phyloP scores from a whole-genome alignment of 2,329 filamentous ascomycete genomes.

The Pseudogymnoascus sp. region DNA sequence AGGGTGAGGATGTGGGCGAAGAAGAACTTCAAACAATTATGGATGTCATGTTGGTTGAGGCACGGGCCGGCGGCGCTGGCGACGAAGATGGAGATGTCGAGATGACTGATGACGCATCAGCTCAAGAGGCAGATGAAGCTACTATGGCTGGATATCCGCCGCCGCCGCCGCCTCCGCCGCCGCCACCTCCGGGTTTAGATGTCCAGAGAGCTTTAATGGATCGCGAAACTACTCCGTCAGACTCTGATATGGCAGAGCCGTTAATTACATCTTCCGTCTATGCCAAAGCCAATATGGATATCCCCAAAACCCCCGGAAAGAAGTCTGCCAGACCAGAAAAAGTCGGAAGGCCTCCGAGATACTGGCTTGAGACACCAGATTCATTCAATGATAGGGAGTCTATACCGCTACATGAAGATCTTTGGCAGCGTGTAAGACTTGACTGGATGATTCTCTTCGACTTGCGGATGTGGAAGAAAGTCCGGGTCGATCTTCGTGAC shows the following conservation, averaged over 20 bases:
- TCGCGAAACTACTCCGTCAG: slow-evolving; percentile 60
- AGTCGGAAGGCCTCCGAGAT: slow-evolving; percentile 48
- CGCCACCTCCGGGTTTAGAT: slow-evolving; percentile 35
- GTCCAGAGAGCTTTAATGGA: slow-evolving; percentile 42
- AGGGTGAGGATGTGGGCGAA: slow-evolving; percentile 27
- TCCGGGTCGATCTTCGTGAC: slow-evolving; percentile 81
- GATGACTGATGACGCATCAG: slow-evolving; percentile 46
- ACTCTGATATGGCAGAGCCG: slow-evolving; percentile 65
- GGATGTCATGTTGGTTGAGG: slow-evolving; percentile 51
- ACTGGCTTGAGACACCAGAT: slow-evolving; percentile 79
- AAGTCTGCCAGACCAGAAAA: slow-evolving; percentile 33
- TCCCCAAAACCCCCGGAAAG: slow-evolving; percentile 72
- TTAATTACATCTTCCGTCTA: slow-evolving; percentile 55
- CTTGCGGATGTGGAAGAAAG: slow-evolving; percentile 91
- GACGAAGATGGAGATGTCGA: slow-evolving; percentile 37
- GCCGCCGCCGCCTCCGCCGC: slow-evolving; percentile 56
- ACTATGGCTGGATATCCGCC: slow-evolving; percentile 69
- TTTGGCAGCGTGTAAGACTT: slow-evolving; percentile 80
- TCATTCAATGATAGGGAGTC: slow-evolving; percentile 57
- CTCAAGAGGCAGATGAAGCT: slow-evolving; percentile 68
- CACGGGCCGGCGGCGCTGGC: slow-evolving; percentile 36
- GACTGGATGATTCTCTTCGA: slow-evolving; percentile 96
- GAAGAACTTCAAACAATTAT: slow-evolving; percentile 13
- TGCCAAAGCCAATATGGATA: slow-evolving; percentile 58
- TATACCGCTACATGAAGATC: slow-evolving; percentile 70